These are phyloP conservation scores for Rubia tinctorum DNA, from an alignment of 305 asterid species.

Conservation along the genomic window DNA sequence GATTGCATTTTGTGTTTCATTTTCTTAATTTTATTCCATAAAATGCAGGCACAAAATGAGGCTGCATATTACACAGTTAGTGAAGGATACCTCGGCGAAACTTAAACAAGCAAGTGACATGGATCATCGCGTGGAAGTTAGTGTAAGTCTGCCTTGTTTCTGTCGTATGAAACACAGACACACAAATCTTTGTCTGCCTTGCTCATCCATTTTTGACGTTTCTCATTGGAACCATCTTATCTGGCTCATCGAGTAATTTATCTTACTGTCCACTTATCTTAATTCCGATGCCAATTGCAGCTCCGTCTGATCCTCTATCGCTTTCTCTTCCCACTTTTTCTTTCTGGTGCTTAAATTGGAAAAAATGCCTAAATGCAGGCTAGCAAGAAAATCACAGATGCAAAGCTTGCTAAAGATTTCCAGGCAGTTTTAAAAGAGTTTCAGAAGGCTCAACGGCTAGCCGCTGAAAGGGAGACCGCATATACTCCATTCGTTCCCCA, in stretches of 20 bases:
- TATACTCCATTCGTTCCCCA: slow-evolving; percentile 74
- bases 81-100: slow-evolving; percentile 84
- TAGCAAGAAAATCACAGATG: slow-evolving; percentile 89
- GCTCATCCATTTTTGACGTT: neutral
- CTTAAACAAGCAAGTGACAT: slow-evolving; percentile 90
- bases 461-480: slow-evolving; percentile 96
- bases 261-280: neutral
- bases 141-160: slow-evolving; percentile 58
- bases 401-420: slow-evolving; percentile 95
- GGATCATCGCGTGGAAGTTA: slow-evolving; percentile 68
- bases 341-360: slow-evolving; percentile 2
- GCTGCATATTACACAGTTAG: slow-evolving; percentile 73
- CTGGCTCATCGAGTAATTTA: neutral
- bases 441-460: slow-evolving; percentile 89
- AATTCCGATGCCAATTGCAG: neutral
- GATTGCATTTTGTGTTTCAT: neutral
- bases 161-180: neutral
- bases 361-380: slow-evolving; percentile 40
- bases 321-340: neutral
- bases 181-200: neutral
- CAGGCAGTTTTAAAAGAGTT: slow-evolving; percentile 89
- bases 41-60: slow-evolving; percentile 79
- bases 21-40: slow-evolving; percentile 16
- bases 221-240: neutral
- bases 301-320: neutral